These are phyloP conservation scores for Coemansia sp. DNA, from an alignment of 192 early-diverging fungal genomes.

Conservation along the genomic window DNA sequence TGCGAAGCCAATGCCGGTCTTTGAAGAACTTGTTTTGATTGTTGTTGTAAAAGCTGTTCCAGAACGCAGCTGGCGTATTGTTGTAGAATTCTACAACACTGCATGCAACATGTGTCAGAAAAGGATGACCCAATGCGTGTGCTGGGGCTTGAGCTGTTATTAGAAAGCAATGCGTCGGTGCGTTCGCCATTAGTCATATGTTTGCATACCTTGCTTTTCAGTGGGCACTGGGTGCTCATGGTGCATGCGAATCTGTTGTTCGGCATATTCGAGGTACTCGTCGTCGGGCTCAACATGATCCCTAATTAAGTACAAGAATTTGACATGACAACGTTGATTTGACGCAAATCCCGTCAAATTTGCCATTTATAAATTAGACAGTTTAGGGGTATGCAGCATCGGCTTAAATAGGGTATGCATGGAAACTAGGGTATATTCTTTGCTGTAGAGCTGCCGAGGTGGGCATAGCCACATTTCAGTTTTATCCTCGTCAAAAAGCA, in stretches of 20 bases:
- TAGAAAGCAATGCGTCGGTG: background rate
- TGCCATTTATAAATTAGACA: conserved; percentile 1
- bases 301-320: conserved; percentile 50
- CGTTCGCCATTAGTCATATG: background rate
- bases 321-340: too few relatives aligned
- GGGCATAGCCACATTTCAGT: background rate
- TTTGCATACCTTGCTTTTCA: conserved; percentile 42
- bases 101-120: conserved; percentile 3
- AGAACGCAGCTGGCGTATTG: conserved; percentile 58
- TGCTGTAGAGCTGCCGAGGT: background rate
- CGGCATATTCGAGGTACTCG: conserved; percentile 79
- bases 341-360: background rate
- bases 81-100: conserved; percentile 54
- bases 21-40: conserved; percentile 92
- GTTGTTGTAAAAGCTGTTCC: conserved; percentile 76
- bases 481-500: too few relatives aligned
- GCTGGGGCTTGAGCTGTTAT: background rate
- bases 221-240: conserved; percentile 64
- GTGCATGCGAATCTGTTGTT: conserved; percentile 75
- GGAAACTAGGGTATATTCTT: background rate
- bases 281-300: conserved; percentile 91
- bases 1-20: conserved; percentile 90
- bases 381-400: background rate
- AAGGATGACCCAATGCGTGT: background rate
- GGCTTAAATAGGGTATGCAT: background rate